A percentile compares a stretch with the other conserved stretches of the same genome.
phyloP scores from a whole-genome alignment of 352 stramenopile genomes.

The Globisporangium rhizosaccharum region DNA sequence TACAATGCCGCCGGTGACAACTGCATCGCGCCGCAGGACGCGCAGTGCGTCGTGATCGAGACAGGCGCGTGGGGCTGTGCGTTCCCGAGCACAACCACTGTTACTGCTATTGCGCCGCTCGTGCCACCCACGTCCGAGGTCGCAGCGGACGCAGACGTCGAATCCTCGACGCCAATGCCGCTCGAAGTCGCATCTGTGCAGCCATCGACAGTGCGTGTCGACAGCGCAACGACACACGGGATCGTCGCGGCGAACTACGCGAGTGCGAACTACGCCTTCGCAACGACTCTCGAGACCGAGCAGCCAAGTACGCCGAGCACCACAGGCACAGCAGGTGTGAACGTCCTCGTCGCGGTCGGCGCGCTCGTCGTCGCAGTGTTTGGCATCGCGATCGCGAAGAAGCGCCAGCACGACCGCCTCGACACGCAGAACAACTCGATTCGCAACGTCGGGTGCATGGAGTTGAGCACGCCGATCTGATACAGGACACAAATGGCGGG shows the following conservation, averaged over 20 bases:
- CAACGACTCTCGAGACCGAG: neutral
- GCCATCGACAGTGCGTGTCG: neutral
- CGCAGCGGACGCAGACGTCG: no score
- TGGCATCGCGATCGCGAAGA: constrained; percentile 13
- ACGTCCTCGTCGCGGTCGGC: constrained; percentile 4
- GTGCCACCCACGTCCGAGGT: neutral
- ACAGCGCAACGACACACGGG: neutral
- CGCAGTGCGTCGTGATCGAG: constrained; percentile 27
- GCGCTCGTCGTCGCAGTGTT: constrained; percentile 8
- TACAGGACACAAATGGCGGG: no score
- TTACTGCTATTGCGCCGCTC: no score
- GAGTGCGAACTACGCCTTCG: neutral
- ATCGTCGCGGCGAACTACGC: neutral
- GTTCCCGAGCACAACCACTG: constrained; percentile 12
- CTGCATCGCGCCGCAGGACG: constrained; percentile 36
- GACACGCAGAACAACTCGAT: constrained; percentile 1
- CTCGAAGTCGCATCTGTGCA: neutral
- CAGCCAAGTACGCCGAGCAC: no score
- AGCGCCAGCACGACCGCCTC: constrained; percentile 2
- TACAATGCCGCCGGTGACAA: constrained; percentile 10
- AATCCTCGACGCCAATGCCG: neutral
- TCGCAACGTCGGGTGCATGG: constrained; percentile 6
- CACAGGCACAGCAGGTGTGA: neutral
- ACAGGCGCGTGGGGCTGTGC: constrained; percentile 29
- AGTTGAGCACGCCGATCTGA: constrained; percentile 11